Evolutionary conservation across 352 stramenopile species (phyloP).

Genomic region (Pythium brachiatum): DNA sequence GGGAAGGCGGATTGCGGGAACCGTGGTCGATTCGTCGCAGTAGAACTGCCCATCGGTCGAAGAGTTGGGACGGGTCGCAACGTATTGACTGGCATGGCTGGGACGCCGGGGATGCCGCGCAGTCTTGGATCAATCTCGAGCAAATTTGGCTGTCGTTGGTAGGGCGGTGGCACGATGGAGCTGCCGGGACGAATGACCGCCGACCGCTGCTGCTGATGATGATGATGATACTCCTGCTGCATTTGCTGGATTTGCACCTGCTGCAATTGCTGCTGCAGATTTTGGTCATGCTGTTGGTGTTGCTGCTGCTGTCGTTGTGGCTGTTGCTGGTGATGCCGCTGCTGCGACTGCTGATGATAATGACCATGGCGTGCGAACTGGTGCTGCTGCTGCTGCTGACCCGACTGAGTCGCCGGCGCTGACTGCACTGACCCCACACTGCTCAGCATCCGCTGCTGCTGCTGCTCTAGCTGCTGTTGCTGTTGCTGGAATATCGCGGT

Average conservation of each 20-base stretch:
- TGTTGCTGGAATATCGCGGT: slow-evolving; percentile 1
- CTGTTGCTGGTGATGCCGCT: slow-evolving; percentile 17
- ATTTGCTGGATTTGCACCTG: background rate
- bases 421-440: too few relatives aligned
- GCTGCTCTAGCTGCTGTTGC: background rate
- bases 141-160: slow-evolving; percentile 6
- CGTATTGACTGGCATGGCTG: background rate
- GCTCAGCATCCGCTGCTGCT: background rate
- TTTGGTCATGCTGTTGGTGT: slow-evolving; percentile 21
- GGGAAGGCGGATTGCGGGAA: background rate
- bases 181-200: slow-evolving; percentile 11
- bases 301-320: slow-evolving; percentile 15
- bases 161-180: slow-evolving; percentile 14
- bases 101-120: background rate
- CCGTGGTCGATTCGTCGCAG: background rate
- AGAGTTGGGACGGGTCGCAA: background rate
- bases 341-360: slow-evolving; percentile 5
- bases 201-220: slow-evolving; percentile 15
- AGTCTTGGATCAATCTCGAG: slow-evolving; percentile 10
- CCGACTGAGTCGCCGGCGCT: background rate
- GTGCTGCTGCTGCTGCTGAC: slow-evolving; percentile 11
- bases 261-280: slow-evolving; percentile 9
- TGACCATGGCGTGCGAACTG: slow-evolving; percentile 6
- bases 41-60: background rate
- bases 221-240: slow-evolving; percentile 4